Percentiles rank a stretch among this genome's conserved stretches.
phyloP scores from a whole-genome alignment of 2,329 filamentous ascomycete species.

The Sordariomycetes sp. region DNA sequence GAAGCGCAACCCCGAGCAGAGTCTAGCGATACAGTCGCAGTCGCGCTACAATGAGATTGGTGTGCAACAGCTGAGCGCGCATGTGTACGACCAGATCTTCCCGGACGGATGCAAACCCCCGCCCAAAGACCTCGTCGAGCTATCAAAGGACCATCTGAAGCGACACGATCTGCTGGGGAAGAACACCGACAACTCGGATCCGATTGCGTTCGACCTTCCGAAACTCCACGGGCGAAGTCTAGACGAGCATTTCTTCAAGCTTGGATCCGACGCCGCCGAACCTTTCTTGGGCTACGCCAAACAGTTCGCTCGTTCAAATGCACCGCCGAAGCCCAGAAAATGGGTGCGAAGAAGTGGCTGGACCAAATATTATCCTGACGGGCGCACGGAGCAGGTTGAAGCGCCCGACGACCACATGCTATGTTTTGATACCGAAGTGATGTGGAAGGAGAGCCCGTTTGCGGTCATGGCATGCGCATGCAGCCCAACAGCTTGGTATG shows the following conservation, averaged over 20 bases:
- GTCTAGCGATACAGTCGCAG: slow-evolving; percentile 39
- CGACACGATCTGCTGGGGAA: slow-evolving; percentile 86
- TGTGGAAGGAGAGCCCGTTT: slow-evolving; percentile 89
- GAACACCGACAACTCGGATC: slow-evolving; percentile 66
- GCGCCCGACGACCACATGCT: slow-evolving; percentile 74
- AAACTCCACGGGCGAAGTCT: slow-evolving; percentile 68
- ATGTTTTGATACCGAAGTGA: slow-evolving; percentile 92
- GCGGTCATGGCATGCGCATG: slow-evolving; percentile 96
- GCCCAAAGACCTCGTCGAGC: slow-evolving; percentile 62
- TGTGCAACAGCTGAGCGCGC: slow-evolving; percentile 82
- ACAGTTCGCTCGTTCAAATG: slow-evolving; percentile 55
- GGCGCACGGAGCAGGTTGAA: slow-evolving; percentile 59
- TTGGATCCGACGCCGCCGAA: slow-evolving; percentile 80
- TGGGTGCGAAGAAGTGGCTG: slow-evolving; percentile 80
- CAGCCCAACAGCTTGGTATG: slow-evolving; percentile 88
- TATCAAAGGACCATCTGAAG: slow-evolving; percentile 73
- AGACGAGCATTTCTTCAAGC: slow-evolving; percentile 88
- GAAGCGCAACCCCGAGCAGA: slow-evolving; percentile 9
- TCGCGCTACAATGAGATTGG: slow-evolving; percentile 86
- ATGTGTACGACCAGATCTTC: slow-evolving; percentile 81
- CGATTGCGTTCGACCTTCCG: slow-evolving; percentile 82
- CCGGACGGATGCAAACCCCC: slow-evolving; percentile 44
- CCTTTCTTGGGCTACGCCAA: slow-evolving; percentile 73
- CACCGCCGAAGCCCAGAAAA: slow-evolving; percentile 52
- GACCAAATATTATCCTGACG: slow-evolving; percentile 83